Evolutionary conservation across 768 basidiomycete genomes (phyloP).

Genomic region (Suillus alpinus): DNA sequence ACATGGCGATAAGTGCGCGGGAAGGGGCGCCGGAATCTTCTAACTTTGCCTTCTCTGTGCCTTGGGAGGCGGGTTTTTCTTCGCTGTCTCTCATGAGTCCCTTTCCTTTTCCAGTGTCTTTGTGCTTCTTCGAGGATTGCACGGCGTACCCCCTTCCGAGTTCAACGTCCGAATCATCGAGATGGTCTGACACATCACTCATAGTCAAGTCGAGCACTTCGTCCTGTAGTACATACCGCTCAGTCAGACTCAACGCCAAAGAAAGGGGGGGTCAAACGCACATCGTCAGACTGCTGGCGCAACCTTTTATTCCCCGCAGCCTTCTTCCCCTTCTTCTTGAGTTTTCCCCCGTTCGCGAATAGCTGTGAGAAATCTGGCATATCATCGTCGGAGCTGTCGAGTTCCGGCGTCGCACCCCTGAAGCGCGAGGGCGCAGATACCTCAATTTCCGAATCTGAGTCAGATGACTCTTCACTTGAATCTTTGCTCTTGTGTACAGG

Average conservation of each 20-base stretch:
- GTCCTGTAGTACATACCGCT: constrained; percentile 5
- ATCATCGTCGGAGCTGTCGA: constrained; percentile 51
- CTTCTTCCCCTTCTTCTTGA: constrained; percentile 28
- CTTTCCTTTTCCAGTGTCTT: not conserved
- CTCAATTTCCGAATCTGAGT: constrained; percentile 10
- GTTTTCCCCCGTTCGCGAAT: constrained; percentile 24
- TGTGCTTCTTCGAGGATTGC: not conserved
- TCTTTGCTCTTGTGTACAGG: constrained; percentile 6
- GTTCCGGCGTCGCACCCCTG: constrained; percentile 17
- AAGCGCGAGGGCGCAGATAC: constrained; percentile 4
- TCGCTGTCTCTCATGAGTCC: not conserved
- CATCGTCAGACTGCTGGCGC: not conserved
- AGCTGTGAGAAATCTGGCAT: constrained; percentile 47
- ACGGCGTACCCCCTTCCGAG: not conserved
- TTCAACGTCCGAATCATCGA: constrained; percentile 28
- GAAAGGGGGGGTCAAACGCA: not conserved
- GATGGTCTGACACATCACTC: constrained; percentile 24
- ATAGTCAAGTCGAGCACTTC: constrained; percentile 28
- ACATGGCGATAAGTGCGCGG: constrained; percentile 46
- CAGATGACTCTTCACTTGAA: constrained; percentile 2
- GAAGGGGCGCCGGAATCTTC: constrained; percentile 33
- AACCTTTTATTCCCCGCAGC: not conserved
- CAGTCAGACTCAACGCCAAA: not conserved
- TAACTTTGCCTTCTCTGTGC: constrained; percentile 25
- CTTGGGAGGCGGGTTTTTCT: constrained; percentile 15